Conservation (phyloP, 2,329 filamentous ascomycete species). For the Decorospora gaudefroyi region DNA sequence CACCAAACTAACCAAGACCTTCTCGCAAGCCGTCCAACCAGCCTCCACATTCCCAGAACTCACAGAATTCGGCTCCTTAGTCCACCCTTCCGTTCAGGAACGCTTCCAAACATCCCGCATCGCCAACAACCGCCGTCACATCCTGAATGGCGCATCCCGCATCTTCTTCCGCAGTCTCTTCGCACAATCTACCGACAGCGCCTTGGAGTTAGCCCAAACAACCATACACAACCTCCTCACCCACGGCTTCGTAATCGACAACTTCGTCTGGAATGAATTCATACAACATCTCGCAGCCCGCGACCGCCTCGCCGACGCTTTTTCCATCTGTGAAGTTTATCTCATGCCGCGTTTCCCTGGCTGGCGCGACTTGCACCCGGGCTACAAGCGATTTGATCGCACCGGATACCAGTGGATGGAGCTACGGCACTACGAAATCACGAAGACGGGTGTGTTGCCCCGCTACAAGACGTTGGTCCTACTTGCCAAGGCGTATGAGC, state of each 20-base stretch:
- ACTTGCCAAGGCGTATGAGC: slow-evolving; percentile 46
- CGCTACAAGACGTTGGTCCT: slow-evolving; percentile 52
- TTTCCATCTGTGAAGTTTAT: slow-evolving; percentile 71
- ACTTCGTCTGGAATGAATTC: slow-evolving; percentile 78
- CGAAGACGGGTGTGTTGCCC: slow-evolving; percentile 41
- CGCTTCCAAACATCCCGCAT: slow-evolving; percentile 30
- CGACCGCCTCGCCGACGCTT: slow-evolving; percentile 67
- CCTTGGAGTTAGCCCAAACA: slow-evolving; percentile 36
- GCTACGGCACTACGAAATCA: slow-evolving; percentile 33
- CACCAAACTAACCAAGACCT: slow-evolving; percentile 47
- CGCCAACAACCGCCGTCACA: slow-evolving; percentile 50
- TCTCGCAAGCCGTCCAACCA: slow-evolving; percentile 43
- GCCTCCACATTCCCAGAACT: slow-evolving; percentile 21
- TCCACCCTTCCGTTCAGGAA: slow-evolving; percentile 27
- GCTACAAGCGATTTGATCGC: slow-evolving; percentile 29
- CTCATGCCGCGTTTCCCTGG: slow-evolving; percentile 81
- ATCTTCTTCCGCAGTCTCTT: slow-evolving; percentile 59
- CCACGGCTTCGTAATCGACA: slow-evolving; percentile 74
- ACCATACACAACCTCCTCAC: slow-evolving; percentile 60
- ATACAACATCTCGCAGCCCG: slow-evolving; percentile 69
- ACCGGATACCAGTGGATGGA: slow-evolving; percentile 38
- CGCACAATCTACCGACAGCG: slow-evolving; percentile 49
- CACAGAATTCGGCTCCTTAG: slow-evolving; percentile 26
- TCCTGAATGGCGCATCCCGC: slow-evolving; percentile 56
- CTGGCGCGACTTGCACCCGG: slow-evolving; percentile 57